Percentiles rank a stretch among this genome's conserved stretches.
Evolutionary conservation across 805 yeast species (phyloP).

Genomic region (Pichia gijzeniarum): DNA sequence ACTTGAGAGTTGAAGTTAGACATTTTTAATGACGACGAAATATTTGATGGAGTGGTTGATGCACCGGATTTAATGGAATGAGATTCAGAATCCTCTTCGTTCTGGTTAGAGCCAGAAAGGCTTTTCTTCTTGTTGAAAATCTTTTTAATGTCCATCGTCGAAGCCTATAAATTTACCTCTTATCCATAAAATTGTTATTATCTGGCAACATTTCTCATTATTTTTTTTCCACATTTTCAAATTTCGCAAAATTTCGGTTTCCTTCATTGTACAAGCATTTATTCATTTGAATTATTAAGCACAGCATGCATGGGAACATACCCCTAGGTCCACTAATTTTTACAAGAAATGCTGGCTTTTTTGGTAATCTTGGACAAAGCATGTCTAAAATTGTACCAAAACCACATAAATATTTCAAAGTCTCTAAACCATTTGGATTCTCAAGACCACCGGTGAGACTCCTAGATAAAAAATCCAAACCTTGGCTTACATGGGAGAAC

Average conservation of each 20-base stretch:
- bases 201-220: not conserved
- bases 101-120: not conserved
- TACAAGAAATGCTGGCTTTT: slow-evolving; percentile 23
- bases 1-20: not conserved
- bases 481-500: slow-evolving; percentile 24
- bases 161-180: not conserved
- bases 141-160: slow-evolving; percentile 8
- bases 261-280: no score
- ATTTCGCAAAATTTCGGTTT: no score
- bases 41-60: not conserved
- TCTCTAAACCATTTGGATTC: slow-evolving; percentile 30
- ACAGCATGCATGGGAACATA: no score
- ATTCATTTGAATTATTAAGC: no score
- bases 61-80: not conserved
- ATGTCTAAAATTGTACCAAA: slow-evolving; percentile 28
- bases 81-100: not conserved
- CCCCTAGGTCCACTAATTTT: slow-evolving; percentile 4
- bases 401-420: slow-evolving; percentile 29
- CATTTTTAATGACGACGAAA: not conserved
- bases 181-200: no score
- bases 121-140: slow-evolving; percentile 11
- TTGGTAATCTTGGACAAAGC: slow-evolving; percentile 30
- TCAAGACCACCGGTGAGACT: slow-evolving; percentile 22
- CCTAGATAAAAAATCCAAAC: slow-evolving; percentile 19
- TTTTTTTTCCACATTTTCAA: no score